Percentiles rank a stretch among this genome's conserved stretches.
Evolutionary conservation across 2,329 filamentous ascomycete species (phyloP).

Genomic region (Apiospora rasikravindrae): DNA sequence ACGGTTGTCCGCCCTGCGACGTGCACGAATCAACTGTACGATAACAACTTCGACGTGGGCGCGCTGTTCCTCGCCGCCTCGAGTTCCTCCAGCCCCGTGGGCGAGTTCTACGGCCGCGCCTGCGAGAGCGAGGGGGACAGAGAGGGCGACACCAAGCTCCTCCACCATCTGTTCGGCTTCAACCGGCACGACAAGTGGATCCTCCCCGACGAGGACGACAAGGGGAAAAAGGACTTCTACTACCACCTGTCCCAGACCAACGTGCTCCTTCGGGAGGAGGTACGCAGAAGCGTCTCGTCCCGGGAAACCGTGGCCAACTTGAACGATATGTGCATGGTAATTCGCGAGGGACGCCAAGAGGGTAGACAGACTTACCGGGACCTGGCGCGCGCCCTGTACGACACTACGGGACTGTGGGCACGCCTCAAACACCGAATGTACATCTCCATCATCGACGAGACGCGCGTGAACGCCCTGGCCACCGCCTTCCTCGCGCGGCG

Average conservation of each 20-base stretch:
- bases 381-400: not conserved
- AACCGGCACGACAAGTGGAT: not conserved
- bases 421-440: not conserved
- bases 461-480: not conserved
- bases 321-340: not conserved
- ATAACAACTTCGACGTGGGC: too few relatives aligned
- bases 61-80: too few relatives aligned
- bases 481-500: not conserved
- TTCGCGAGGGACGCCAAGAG: not conserved
- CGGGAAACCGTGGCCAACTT: not conserved
- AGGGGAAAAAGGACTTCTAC: not conserved
- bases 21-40: too few relatives aligned
- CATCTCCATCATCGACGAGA: not conserved
- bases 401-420: not conserved
- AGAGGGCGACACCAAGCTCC: too few relatives aligned
- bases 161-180: not conserved
- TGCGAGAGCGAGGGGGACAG: too few relatives aligned
- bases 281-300: not conserved
- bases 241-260: not conserved
- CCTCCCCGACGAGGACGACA: not conserved
- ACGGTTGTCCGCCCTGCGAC: too few relatives aligned
- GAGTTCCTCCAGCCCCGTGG: too few relatives aligned
- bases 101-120: too few relatives aligned
- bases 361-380: not conserved
- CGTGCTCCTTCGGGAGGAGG: not conserved